A percentile compares a stretch with the other conserved stretches of the same genome.
Evolutionary conservation across 768 basidiomycete genomes (phyloP).

Genomic region (Amanita brunnescens): DNA sequence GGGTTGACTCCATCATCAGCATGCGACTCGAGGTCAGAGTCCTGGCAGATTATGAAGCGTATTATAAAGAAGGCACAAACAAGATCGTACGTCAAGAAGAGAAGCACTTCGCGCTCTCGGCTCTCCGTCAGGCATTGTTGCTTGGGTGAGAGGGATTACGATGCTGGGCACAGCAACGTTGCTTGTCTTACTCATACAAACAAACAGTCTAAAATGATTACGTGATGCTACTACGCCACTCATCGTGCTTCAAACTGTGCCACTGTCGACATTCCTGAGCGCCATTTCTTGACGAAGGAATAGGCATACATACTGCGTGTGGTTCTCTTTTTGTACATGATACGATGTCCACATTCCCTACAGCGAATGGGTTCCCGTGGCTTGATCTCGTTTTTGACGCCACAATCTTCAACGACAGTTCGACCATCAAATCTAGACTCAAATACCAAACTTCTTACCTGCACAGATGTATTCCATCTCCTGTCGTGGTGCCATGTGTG

Average conservation of each 20-base stretch:
- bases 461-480: slow-evolving; percentile 87
- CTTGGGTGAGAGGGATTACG: slow-evolving; percentile 40
- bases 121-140: slow-evolving; percentile 41
- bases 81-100: slow-evolving; percentile 37
- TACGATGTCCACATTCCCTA: slow-evolving; percentile 93
- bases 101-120: slow-evolving; percentile 59
- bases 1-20: slow-evolving; percentile 23
- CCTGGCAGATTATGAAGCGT: slow-evolving; percentile 24
- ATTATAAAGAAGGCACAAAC: neutral
- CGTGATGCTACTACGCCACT: neutral
- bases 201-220: slow-evolving; percentile 11
- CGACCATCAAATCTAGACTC: neutral
- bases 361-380: slow-evolving; percentile 91
- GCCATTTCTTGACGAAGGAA: neutral
- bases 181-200: slow-evolving; percentile 12
- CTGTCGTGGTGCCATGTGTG: slow-evolving; percentile 31
- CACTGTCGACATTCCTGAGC: slow-evolving; percentile 33
- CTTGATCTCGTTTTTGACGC: slow-evolving; percentile 86
- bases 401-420: slow-evolving; percentile 57
- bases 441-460: slow-evolving; percentile 35
- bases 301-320: slow-evolving; percentile 64
- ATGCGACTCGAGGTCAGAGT: slow-evolving; percentile 62
- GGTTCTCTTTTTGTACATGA: slow-evolving; percentile 98
- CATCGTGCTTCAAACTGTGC: slow-evolving; percentile 81
- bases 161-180: slow-evolving; percentile 14